Evolutionary conservation across 73 alveolate genomes (phyloP), one percentile per base, ranked within the genome.

Genomic region (Paramecium biaurelia): DNA sequence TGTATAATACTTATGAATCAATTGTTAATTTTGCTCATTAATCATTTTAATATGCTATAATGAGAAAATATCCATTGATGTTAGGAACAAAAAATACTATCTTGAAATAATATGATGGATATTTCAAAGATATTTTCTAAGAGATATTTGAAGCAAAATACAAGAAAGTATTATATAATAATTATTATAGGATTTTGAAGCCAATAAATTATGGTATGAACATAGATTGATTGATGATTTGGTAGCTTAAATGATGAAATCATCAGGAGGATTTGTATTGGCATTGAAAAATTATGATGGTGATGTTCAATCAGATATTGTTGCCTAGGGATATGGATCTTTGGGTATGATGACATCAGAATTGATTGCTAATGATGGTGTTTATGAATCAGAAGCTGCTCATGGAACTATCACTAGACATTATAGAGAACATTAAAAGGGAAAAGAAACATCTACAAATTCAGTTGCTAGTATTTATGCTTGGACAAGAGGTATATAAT

Each of bases 351-450:
- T 79, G 90, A 96, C 98, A 15, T 67, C 95, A 28, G 99, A 93
- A 56, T 94, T 96, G 53, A 70, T 92, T 32, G 84, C 93, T 72
- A 96, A 97, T 56, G 98, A 95, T 57, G 98, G 97, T 10, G 92
- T 89, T 53, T 92, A 93, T 89, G 97, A 95, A 90, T 85, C 97
- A n/a, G 99, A 96, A 92, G 99, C 99, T 57, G 99, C 99, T 57
- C 99, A 96, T 85, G 99, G 99, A 43, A 96, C 99, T 20, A 96
- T 96, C 34, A 96, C 99, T 5, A 93, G 99, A 89, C 99, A 96
- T 92, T 96, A 95, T 57, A 95, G 99, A 92, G 92, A 59, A 24
- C 96, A 94, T 35, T 94, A 96, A 92, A 74, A 94, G 58, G 98
- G 98, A 20, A 74, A 93, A 58, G 98, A 95, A 87, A 96, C 99